Evolutionary conservation across 176 grass and related monocot species (phyloP), one percentile per base, ranked within the genome.

Genomic region (Aegilops sharonensis): DNA sequence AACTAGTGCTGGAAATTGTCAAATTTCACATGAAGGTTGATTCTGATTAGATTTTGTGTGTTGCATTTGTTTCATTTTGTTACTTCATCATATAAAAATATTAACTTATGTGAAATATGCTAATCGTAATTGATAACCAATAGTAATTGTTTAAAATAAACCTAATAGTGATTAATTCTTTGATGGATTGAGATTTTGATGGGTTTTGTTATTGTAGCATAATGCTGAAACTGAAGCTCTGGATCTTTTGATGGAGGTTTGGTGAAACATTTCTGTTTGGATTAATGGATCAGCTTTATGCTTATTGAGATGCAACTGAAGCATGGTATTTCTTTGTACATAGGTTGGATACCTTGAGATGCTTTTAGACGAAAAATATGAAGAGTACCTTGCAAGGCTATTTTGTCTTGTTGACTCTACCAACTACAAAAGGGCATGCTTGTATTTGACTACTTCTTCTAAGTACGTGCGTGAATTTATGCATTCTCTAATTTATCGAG

Each of bases 221-320:
- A 99, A 96, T 85, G 97, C 94, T 36, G 97, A 99, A 57, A 94
- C 97, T 43, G 97, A 99, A 85, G 97, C 94, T 83, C 92, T 99
- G 25, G 97, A 99, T 91, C 94, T 99, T 94, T 85, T 99, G 63
- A 99, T 96, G 87, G 97, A 99, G 97, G 97, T 96, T 90, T 52
- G 56, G 56, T 59, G 56, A 59, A 59, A 59, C 56, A 59, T 21
- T 59, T 59, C 56, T 59, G 56, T 23, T 79, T 24, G 57, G 18
- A 17, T 18, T 77, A 40, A 54, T 25, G 3, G 54, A 39, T 70
- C 20, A 59, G 6, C 21, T 59, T 59, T 59, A 59, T 57, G 18
- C 56, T 59, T 21, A 59, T 59, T 59, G 56, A 59, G 56, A 59
- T 59, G 56, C 42, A 29, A 18, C 50, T 64, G 72, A 86, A 76